Conservation (phyloP, 768 basidiomycete species). For the Gyrodon lividus region DNA sequence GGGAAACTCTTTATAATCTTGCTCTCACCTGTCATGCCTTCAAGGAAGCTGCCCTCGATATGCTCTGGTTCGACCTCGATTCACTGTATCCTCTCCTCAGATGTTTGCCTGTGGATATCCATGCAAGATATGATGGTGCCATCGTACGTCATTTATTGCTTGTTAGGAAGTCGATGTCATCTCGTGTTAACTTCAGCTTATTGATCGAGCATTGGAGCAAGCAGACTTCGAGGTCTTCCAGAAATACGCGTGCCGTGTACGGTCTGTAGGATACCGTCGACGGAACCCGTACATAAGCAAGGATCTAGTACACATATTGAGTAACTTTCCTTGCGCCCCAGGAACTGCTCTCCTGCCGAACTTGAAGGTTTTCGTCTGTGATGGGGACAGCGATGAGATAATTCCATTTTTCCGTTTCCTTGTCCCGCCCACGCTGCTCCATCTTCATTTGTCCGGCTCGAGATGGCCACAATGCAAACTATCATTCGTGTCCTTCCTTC, state of each 20-base stretch:
- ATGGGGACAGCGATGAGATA: neutral
- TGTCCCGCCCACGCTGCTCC: neutral
- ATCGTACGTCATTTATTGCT: neutral
- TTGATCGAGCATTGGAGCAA: neutral
- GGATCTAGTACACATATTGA: neutral
- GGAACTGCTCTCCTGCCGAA: slow-evolving; percentile 1
- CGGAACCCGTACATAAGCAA: neutral
- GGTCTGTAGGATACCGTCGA: neutral
- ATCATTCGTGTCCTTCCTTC: slow-evolving; percentile 6
- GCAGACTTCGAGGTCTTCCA: slow-evolving; percentile 4
- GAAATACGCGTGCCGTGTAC: slow-evolving; percentile 5
- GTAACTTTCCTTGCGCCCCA: slow-evolving; percentile 1
- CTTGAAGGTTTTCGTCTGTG: neutral
- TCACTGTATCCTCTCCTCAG: neutral
- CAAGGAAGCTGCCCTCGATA: slow-evolving; percentile 3
- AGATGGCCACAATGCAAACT: slow-evolving; percentile 1
- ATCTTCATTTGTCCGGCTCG: neutral
- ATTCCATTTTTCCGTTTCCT: slow-evolving; percentile 2
- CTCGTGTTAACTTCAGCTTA: neutral
- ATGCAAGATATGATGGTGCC: neutral
- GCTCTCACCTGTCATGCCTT: slow-evolving; percentile 4
- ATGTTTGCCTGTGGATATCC: neutral
- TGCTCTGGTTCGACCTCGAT: slow-evolving; percentile 3
- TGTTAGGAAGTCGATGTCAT: neutral
- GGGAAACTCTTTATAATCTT: neutral